Percentiles rank a stretch among this genome's conserved stretches.
Conservation (phyloP, 2,329 filamentous ascomycete species). For the Beauveria brongniartii region DNA sequence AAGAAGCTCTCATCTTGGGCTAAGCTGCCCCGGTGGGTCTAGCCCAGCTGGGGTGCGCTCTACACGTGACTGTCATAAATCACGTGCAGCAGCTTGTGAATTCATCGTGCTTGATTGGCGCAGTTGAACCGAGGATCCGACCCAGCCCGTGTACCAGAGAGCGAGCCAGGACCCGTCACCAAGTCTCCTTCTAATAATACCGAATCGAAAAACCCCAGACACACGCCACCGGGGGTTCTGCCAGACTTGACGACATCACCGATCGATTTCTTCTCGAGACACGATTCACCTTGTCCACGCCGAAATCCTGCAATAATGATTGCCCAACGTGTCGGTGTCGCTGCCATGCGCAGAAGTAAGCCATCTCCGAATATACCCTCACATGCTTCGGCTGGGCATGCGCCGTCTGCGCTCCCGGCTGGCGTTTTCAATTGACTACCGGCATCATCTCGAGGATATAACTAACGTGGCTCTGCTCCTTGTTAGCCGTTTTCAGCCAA, state of each 20-base stretch:
- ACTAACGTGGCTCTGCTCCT: neutral
- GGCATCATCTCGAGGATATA: neutral
- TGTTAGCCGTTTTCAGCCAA: conserved; percentile 31
- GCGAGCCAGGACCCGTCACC: conserved; percentile 10
- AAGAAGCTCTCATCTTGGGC: neutral
- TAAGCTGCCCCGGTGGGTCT: neutral
- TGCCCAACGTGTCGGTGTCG: conserved; percentile 48
- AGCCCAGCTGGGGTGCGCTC: neutral
- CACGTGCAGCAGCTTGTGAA: conserved; percentile 31
- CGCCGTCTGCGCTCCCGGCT: neutral
- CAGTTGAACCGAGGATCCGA: conserved; percentile 37
- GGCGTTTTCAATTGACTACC: neutral
- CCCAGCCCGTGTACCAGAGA: conserved; percentile 16
- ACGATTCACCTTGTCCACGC: conserved; percentile 16
- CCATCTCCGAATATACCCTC: conserved; percentile 7
- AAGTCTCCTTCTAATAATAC: conserved; percentile 1
- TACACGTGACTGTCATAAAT: conserved; percentile 1
- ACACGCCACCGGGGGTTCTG: neutral
- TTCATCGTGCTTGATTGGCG: conserved; percentile 31
- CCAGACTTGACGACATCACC: conserved; percentile 14
- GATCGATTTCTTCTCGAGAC: conserved; percentile 5
- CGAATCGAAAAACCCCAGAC: neutral
- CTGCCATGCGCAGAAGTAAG: conserved; percentile 52
- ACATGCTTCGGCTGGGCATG: neutral
- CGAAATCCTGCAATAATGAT: conserved; percentile 33